These are phyloP conservation scores for Pleoardoris graminearum DNA, from an alignment of 2,329 filamentous ascomycete genomes.

Conservation along the genomic window DNA sequence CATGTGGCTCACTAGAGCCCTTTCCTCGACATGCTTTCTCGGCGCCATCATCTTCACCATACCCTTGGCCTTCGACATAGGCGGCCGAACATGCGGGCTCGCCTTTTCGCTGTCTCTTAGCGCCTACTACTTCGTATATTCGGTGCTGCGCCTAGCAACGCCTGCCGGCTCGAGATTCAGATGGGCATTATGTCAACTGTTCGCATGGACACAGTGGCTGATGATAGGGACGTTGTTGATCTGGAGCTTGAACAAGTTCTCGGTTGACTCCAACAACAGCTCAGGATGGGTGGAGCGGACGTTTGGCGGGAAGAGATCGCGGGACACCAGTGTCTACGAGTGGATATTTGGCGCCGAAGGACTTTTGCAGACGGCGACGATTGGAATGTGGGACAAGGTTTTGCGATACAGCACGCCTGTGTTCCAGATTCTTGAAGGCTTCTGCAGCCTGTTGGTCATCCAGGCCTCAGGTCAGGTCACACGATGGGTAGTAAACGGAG, in stretches of 20 bases:
- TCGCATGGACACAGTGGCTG: conserved; percentile 82
- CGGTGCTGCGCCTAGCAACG: conserved; percentile 75
- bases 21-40: conserved; percentile 84
- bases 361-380: conserved; percentile 74
- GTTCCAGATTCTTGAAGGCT: conserved; percentile 93
- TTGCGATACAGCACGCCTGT: conserved; percentile 89
- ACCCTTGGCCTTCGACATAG: conserved; percentile 96
- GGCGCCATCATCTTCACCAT: conserved; percentile 93
- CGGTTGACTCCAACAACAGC: conserved; percentile 76
- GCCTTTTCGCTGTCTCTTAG: conserved; percentile 91
- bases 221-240: conserved; percentile 85
- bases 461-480: conserved; percentile 94
- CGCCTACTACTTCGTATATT: conserved; percentile 88
- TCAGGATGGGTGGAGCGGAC: conserved; percentile 80
- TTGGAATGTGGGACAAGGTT: conserved; percentile 87
- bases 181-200: conserved; percentile 67
- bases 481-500: conserved; percentile 89
- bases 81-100: conserved; percentile 88
- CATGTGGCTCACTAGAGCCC: conserved; percentile 83
- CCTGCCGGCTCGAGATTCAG: conserved; percentile 77
- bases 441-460: conserved; percentile 94
- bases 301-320: conserved; percentile 66
- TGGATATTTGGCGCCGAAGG: conserved; percentile 90
- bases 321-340: conserved; percentile 70
- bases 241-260: conserved; percentile 94